Conservation (phyloP, 2,329 filamentous ascomycete genomes). For the Cryoendolithus antarcticus region DNA sequence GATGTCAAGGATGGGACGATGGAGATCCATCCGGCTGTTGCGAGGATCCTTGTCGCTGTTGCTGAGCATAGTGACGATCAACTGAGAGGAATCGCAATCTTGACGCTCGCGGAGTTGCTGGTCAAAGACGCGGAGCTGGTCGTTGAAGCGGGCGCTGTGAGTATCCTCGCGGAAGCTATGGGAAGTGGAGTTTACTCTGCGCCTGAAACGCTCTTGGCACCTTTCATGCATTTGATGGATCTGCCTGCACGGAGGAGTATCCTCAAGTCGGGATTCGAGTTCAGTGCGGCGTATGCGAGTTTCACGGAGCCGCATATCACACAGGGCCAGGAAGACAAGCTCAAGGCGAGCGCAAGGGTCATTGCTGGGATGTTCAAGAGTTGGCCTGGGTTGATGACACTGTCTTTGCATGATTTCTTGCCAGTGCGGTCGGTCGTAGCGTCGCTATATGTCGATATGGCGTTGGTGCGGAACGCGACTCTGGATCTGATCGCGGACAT, state of each 20-base stretch:
- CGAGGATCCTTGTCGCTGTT: conserved; percentile 80
- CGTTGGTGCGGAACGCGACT: conserved; percentile 57
- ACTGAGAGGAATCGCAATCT: conserved; percentile 76
- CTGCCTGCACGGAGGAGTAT: conserved; percentile 68
- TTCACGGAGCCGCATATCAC: conserved; percentile 69
- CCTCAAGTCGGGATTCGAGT: conserved; percentile 74
- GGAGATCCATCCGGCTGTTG: conserved; percentile 76
- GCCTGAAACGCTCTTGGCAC: conserved; percentile 73
- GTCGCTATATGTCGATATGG: conserved; percentile 47
- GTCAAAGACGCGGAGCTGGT: conserved; percentile 73
- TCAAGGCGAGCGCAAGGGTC: conserved; percentile 85
- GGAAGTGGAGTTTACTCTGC: conserved; percentile 85
- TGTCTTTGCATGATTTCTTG: conserved; percentile 79
- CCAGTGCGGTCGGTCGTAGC: conserved; percentile 70
- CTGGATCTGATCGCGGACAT: conserved; percentile 77
- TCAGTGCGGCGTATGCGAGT: conserved; percentile 74
- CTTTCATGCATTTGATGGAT: conserved; percentile 85
- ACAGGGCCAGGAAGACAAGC: conserved; percentile 45
- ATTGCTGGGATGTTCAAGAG: conserved; percentile 83
- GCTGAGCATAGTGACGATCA: conserved; percentile 79
- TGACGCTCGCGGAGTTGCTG: conserved; percentile 85
- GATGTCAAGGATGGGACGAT: conserved; percentile 87
- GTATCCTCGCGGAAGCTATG: conserved; percentile 79
- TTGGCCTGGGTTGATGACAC: conserved; percentile 81
- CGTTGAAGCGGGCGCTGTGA: conserved; percentile 71